Evolutionary conservation across 352 stramenopile genomes (phyloP).

Genomic region (Phytophthora podocarpi): DNA sequence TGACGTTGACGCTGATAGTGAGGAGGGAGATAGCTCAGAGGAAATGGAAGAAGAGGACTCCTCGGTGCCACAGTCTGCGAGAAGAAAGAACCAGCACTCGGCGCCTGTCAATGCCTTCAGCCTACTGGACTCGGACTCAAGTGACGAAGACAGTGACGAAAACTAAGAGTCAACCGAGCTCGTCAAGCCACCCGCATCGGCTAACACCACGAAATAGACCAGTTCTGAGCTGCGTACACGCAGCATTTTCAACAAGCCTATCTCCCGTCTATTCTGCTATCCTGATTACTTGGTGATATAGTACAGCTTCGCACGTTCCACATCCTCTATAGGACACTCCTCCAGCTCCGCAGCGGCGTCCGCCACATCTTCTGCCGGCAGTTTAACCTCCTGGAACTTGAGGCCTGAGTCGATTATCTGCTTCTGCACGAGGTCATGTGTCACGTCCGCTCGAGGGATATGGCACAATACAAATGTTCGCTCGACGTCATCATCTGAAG

Average conservation of each 20-base stretch:
- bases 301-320: slow-evolving; percentile 61
- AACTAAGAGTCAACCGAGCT: slow-evolving; percentile 16
- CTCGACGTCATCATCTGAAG: slow-evolving; percentile 2
- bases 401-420: slow-evolving; percentile 51
- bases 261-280: slow-evolving; percentile 23
- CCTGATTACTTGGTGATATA: slow-evolving; percentile 44
- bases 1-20: slow-evolving; percentile 18
- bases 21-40: slow-evolving; percentile 21
- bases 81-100: slow-evolving; percentile 14
- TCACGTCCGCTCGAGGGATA: slow-evolving; percentile 74
- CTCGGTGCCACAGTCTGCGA: not conserved
- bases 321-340: slow-evolving; percentile 64
- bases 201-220: slow-evolving; percentile 13
- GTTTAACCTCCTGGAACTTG: slow-evolving; percentile 37
- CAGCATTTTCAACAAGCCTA: slow-evolving; percentile 1
- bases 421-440: slow-evolving; percentile 57
- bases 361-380: slow-evolving; percentile 31
- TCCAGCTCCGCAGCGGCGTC: slow-evolving; percentile 35
- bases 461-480: slow-evolving; percentile 66
- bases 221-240: slow-evolving; percentile 12
- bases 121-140: slow-evolving; percentile 87
- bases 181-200: not conserved
- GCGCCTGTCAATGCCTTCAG: slow-evolving; percentile 82
- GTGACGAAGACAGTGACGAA: slow-evolving; percentile 67
- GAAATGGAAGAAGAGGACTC: slow-evolving; percentile 31